Percentiles rank a stretch among this genome's conserved stretches.
These are phyloP conservation scores for Elaeagnus macrophylla DNA, from an alignment of 306 rosid genomes.

Conservation along the genomic window DNA sequence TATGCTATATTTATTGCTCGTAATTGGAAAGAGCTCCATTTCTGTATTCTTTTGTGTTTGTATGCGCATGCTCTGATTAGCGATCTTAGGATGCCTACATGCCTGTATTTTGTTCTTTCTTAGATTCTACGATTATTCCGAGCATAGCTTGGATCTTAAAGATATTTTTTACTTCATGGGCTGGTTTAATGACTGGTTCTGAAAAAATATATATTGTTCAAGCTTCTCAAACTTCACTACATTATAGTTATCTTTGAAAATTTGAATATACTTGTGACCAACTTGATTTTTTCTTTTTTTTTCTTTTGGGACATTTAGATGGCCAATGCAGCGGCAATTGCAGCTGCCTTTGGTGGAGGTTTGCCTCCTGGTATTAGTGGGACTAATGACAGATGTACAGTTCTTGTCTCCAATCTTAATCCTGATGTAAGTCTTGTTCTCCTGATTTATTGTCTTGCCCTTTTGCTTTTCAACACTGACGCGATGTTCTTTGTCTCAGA, in stretches of 20 bases:
- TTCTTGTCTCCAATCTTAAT: conserved; percentile 81
- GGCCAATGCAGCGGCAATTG: conserved; percentile 85
- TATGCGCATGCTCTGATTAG: not conserved
- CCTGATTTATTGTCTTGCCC: conserved; percentile 7
- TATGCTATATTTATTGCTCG: not conserved
- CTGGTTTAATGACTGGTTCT: not conserved
- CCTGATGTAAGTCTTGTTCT: conserved; percentile 62
- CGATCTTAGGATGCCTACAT: not conserved
- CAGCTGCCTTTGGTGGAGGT: conserved; percentile 92
- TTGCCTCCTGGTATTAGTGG: conserved; percentile 96
- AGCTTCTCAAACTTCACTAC: not conserved
- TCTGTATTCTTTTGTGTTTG: not conserved
- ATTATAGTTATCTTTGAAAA: not conserved
- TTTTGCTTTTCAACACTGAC: conserved; percentile 13
- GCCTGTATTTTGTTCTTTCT: not conserved
- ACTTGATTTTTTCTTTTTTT: not conserved
- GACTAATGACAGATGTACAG: conserved; percentile 92
- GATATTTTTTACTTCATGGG: not conserved
- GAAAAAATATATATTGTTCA: not conserved
- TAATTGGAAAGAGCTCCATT: not conserved
- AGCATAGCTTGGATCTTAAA: not conserved
- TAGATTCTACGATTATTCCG: not conserved
- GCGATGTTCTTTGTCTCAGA: conserved; percentile 37
- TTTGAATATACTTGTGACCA: not conserved
- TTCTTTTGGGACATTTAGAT: conserved; percentile 38